Evolutionary conservation across 768 basidiomycete species (phyloP).

Genomic region (Leucosporidium yakuticum): DNA sequence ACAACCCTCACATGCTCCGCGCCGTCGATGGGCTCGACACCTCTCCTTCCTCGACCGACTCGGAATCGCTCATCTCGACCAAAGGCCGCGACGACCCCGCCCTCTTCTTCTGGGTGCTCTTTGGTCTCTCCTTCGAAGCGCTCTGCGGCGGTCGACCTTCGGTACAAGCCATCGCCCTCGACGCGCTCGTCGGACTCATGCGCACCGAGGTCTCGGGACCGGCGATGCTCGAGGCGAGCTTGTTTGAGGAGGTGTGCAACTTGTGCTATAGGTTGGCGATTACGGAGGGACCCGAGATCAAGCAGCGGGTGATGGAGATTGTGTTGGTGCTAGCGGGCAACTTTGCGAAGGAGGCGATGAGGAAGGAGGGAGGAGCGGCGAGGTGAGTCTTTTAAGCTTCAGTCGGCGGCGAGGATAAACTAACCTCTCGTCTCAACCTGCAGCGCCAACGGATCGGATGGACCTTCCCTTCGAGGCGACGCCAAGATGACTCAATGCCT

Average conservation of each 20-base stretch:
- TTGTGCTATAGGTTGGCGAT: slow-evolving; percentile 84
- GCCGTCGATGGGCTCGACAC: slow-evolving; percentile 73
- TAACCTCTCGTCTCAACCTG: neutral
- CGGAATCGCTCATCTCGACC: slow-evolving; percentile 31
- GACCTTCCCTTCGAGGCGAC: neutral
- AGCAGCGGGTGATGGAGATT: slow-evolving; percentile 66
- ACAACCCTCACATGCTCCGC: slow-evolving; percentile 61
- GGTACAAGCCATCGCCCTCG: slow-evolving; percentile 58
- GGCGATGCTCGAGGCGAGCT: slow-evolving; percentile 64
- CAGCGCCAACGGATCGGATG: slow-evolving; percentile 14
- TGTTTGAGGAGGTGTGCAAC: slow-evolving; percentile 84
- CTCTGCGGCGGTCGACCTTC: slow-evolving; percentile 61
- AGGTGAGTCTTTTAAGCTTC: slow-evolving; percentile 6
- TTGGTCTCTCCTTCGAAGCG: slow-evolving; percentile 90
- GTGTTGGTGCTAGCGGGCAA: slow-evolving; percentile 55
- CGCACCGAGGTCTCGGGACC: slow-evolving; percentile 71
- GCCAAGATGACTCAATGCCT: slow-evolving; percentile 60
- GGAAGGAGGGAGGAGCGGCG: slow-evolving; percentile 1
- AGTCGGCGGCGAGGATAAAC: neutral
- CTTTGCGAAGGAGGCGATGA: slow-evolving; percentile 22
- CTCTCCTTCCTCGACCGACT: neutral
- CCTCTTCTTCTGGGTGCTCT: slow-evolving; percentile 77
- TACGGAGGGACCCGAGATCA: slow-evolving; percentile 68
- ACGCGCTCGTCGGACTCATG: slow-evolving; percentile 73
- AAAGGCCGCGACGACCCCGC: slow-evolving; percentile 55